Evolutionary conservation across 805 yeast genomes (phyloP).

Genomic region (Komagataella pseudopastoris): DNA sequence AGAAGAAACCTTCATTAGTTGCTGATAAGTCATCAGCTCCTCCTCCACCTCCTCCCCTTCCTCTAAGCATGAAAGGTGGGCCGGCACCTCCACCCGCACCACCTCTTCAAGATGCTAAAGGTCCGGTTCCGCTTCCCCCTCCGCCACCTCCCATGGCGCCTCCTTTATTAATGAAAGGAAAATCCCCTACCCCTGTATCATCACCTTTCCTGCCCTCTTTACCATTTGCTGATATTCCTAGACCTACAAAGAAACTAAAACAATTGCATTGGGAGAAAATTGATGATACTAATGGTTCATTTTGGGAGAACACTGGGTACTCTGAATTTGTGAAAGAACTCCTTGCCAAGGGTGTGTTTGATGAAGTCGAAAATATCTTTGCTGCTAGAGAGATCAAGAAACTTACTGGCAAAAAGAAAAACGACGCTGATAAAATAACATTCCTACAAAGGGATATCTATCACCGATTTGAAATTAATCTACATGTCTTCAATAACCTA

Average conservation of each 20-base stretch:
- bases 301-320: slow-evolving; percentile 66
- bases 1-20: slow-evolving; percentile 4
- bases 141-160: slow-evolving; percentile 18
- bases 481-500: slow-evolving; percentile 58
- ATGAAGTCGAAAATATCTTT: slow-evolving; percentile 75
- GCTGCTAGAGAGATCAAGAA: slow-evolving; percentile 66
- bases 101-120: slow-evolving; percentile 14
- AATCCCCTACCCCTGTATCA: slow-evolving; percentile 5
- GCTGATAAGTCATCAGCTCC: slow-evolving; percentile 11
- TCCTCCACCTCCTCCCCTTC: slow-evolving; percentile 22
- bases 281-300: slow-evolving; percentile 71
- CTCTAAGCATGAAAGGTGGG: slow-evolving; percentile 6
- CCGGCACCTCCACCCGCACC: slow-evolving; percentile 15
- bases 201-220: slow-evolving; percentile 14
- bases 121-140: slow-evolving; percentile 19
- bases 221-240: slow-evolving; percentile 37
- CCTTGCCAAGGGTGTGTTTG: slow-evolving; percentile 63
- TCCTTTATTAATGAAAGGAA: slow-evolving; percentile 4
- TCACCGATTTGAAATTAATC: slow-evolving; percentile 89
- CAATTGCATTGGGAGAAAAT: slow-evolving; percentile 96
- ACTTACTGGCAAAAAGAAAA: slow-evolving; percentile 29
- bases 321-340: slow-evolving; percentile 48
- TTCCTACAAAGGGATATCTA: slow-evolving; percentile 75
- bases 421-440: slow-evolving; percentile 41
- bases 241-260: slow-evolving; percentile 70